Base-by-base conservation (phyloP, 2,329 filamentous ascomycete genomes). In the Exophiala aquamarina region DNA sequence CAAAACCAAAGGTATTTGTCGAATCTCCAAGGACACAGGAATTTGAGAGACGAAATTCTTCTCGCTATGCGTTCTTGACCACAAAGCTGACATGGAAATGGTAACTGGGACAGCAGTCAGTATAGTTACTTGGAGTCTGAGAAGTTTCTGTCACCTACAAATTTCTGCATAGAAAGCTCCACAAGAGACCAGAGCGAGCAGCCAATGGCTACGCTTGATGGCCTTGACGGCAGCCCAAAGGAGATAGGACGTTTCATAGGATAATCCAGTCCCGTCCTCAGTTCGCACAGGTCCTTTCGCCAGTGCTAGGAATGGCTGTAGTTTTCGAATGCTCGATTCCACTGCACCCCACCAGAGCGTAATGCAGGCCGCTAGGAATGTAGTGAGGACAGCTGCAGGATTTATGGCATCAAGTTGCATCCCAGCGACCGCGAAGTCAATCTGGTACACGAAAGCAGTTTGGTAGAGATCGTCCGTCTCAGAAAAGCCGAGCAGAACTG, bases 331-430 rank as follows among this genome's bases (percentile, higher is more conserved):
- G 13, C 33, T 28, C 33, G 21, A 42, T 21, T 54, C 50, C 11
- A 54, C 19, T 8, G 47, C n/a, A n/a, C 49, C 48, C 50, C 50
- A 54, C 48, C 50, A 54, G 4, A 50, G 18, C 3, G 32, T 20
- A n/a, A 54, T 38, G 10, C 9, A 38, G 2, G 47, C 43, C 4
- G 45, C 49, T 9, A 44, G 18, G 5, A 52, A 7, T 0, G 49
- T 49, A 4, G 45, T 32, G 11, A 49, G 21, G 7, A 49, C 35
- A 1, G 49, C 49, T 14, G 32, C 32, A 18, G 32, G 32, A 34
- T 34, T 34, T 5, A 34, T 34, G n/a, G 32, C 17, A 14, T 34
- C 32, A 34, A 34, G 32, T 34, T 34, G 32, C 32, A 34, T 34
- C 6, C 32, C 32, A 14, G n/a, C 32, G 8, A 34, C 6, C 13